Conservation (phyloP, 1,139 yeast species). For the Cylindricascospora bacillispora region DNA sequence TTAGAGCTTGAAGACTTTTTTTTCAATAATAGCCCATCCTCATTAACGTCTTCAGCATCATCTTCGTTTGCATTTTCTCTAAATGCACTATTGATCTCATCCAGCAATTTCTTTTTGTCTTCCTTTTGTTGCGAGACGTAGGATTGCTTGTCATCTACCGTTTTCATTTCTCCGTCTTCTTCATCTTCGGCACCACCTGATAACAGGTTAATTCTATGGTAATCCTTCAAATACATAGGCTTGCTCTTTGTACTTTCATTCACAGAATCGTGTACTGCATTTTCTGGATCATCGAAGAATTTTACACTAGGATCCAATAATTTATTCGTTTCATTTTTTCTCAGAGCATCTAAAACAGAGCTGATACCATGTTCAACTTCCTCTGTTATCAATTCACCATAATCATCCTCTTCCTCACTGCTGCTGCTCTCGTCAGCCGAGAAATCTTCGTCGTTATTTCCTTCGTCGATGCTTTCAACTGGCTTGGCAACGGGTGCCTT, state of each 20-base stretch:
- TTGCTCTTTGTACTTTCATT: slow-evolving; percentile 37
- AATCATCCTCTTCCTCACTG: slow-evolving; percentile 82
- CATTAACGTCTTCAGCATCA: slow-evolving; percentile 33
- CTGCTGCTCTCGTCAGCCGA: slow-evolving; percentile 14
- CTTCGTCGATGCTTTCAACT: slow-evolving; percentile 16
- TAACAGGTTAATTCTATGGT: slow-evolving; percentile 72
- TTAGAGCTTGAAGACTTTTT: slow-evolving; percentile 5
- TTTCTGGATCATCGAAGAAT: slow-evolving; percentile 59
- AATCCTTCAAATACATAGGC: slow-evolving; percentile 83
- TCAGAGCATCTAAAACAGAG: slow-evolving; percentile 58
- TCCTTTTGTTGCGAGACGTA: slow-evolving; percentile 65
- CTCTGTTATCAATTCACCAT: slow-evolving; percentile 75
- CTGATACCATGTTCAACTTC: slow-evolving; percentile 74
- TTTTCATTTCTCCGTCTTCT: slow-evolving; percentile 28
- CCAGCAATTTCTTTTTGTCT: slow-evolving; percentile 56
- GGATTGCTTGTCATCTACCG: slow-evolving; percentile 50
- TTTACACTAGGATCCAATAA: slow-evolving; percentile 53
- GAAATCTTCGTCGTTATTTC: slow-evolving; percentile 11
- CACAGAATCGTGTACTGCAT: slow-evolving; percentile 21
- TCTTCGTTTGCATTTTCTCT: slow-evolving; percentile 33
- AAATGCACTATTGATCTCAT: slow-evolving; percentile 64
- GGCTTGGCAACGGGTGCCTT: slow-evolving; percentile 15
- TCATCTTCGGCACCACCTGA: slow-evolving; percentile 41
- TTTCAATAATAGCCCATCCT: slow-evolving; percentile 23
- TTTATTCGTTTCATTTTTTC: slow-evolving; percentile 43